Evolutionary conservation across 345 rosid species (phyloP), one percentile per base, ranked within the genome.

Genomic region (Eutrema japonicum): DNA sequence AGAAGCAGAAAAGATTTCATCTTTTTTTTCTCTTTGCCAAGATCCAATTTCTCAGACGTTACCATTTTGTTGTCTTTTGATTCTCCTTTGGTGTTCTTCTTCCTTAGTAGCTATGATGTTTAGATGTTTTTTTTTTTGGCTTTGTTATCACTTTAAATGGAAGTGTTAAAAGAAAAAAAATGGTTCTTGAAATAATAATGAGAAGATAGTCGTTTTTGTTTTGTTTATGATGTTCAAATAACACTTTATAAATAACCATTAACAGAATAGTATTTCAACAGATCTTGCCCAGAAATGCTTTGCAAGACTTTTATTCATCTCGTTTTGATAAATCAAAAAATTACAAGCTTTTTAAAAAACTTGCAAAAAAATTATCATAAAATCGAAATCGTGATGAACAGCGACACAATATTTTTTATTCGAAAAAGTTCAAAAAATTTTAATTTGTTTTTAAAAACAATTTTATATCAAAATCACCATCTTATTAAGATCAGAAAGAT

Each of bases 91-190:
- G 40, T 68, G 35, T 27, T 48, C 46, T 45, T 74, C 49, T 32
- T 75, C 49, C 26, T 41, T 49, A 8, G 45, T 50, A 50, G 73
- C 40, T 67, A 13, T 41, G 38, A 11, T 53, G 61, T 41, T 67
- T 67, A 48, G 69, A 8, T 13, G 33, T 36, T 56, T 33, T 35
- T 6, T 38, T 50, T 14, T 22, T 5, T 47, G 35, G 50, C 51
- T 40, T 61, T 40, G 50, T 64, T 35, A 47, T 63, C 62, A 64
- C 63, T 72, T 67, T 60, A 61, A 60, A 52, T 75, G 73, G 41
- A 60, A 68, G 14, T 75, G 68, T 51, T 74, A 40, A 3, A 46
- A 43, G 22, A 36, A 40, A 29, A 29, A 26, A 72, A 4, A 50
- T 18, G 29, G 72, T 74, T 74, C 45, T 49, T 49, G 30, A 56